Percentiles rank a stretch among this genome's conserved stretches.
Conservation (phyloP, 805 yeast species). For the Ogataea ganodermae region DNA sequence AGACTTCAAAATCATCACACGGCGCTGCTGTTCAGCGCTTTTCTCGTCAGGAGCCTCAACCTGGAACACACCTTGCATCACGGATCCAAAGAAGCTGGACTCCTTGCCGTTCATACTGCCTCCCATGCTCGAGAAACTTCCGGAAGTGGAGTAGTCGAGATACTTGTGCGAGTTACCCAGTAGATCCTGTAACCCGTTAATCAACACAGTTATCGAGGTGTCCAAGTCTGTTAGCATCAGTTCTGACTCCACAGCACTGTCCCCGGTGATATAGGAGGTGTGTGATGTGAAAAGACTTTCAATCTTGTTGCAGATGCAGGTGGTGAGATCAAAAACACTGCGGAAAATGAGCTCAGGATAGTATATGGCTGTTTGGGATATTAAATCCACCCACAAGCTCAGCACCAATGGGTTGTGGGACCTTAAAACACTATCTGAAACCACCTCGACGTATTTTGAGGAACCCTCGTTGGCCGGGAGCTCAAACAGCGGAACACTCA, state of each 20-base stretch:
- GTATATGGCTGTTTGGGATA: conserved; percentile 24
- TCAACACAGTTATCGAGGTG: conserved; percentile 46
- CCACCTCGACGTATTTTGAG: conserved; percentile 28
- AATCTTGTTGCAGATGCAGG: conserved; percentile 32
- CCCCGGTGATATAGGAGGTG: conserved; percentile 13
- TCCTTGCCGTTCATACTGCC: conserved; percentile 32
- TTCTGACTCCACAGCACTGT: conserved; percentile 21
- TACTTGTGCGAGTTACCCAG: conserved; percentile 60
- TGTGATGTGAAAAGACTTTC: conserved; percentile 26
- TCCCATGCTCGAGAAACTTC: conserved; percentile 17
- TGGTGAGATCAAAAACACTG: conserved; percentile 26
- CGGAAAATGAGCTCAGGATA: conserved; percentile 31
- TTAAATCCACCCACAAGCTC: conserved; percentile 31
- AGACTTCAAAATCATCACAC: conserved; percentile 59
- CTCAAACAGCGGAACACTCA: conserved; percentile 20
- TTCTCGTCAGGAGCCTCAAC: conserved; percentile 62
- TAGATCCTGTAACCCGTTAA: conserved; percentile 67
- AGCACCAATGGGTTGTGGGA: conserved; percentile 27
- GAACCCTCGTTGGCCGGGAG: conserved; percentile 9
- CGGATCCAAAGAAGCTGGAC: conserved; percentile 62
- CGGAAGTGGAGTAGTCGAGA: conserved; percentile 31
- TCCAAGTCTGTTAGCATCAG: conserved; percentile 26
- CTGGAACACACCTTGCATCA: conserved; percentile 77
- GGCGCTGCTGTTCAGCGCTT: conserved; percentile 52
- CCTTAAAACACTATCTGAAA: conserved; percentile 27